phyloP scores from a whole-genome alignment of 2,329 filamentous ascomycete genomes.

The Verticillium alfalfae region DNA sequence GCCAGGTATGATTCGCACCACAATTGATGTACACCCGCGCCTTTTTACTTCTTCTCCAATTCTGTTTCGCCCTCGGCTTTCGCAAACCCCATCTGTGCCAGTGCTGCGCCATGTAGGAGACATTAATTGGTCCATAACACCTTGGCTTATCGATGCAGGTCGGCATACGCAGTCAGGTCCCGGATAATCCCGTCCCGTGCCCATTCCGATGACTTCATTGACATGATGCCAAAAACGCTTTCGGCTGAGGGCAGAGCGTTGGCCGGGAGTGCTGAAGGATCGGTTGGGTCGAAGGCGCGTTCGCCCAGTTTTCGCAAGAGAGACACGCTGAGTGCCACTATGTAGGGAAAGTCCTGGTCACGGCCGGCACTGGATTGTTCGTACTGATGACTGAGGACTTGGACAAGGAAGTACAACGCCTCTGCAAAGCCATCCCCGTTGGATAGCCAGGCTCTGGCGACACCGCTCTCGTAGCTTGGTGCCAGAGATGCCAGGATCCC shows the following conservation, averaged over 20 bases:
- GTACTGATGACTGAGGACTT: conserved; percentile 62
- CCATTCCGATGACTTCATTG: conserved; percentile 58
- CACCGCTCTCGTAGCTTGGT: conserved; percentile 62
- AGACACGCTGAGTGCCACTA: conserved; percentile 63
- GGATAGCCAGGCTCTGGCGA: conserved; percentile 76
- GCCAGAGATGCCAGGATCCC: conserved; percentile 79
- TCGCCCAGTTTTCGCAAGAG: conserved; percentile 65
- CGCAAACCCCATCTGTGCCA: background rate
- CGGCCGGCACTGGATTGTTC: conserved; percentile 37
- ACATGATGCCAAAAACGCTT: conserved; percentile 60
- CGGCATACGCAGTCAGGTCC: conserved; percentile 61
- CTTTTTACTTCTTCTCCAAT: background rate
- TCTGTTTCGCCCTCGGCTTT: background rate
- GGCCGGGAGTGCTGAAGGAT: conserved; percentile 47
- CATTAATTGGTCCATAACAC: background rate
- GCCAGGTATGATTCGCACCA: background rate
- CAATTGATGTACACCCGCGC: background rate
- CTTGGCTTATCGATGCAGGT: conserved; percentile 28
- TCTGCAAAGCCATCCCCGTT: conserved; percentile 80
- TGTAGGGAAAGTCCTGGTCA: conserved; percentile 51
- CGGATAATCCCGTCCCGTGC: conserved; percentile 61
- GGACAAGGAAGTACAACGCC: conserved; percentile 70
- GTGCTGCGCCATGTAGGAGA: background rate
- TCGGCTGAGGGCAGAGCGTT: conserved; percentile 62
- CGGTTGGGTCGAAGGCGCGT: conserved; percentile 56